phyloP scores from a whole-genome alignment of 768 basidiomycete species.

The Russula brevipes region DNA sequence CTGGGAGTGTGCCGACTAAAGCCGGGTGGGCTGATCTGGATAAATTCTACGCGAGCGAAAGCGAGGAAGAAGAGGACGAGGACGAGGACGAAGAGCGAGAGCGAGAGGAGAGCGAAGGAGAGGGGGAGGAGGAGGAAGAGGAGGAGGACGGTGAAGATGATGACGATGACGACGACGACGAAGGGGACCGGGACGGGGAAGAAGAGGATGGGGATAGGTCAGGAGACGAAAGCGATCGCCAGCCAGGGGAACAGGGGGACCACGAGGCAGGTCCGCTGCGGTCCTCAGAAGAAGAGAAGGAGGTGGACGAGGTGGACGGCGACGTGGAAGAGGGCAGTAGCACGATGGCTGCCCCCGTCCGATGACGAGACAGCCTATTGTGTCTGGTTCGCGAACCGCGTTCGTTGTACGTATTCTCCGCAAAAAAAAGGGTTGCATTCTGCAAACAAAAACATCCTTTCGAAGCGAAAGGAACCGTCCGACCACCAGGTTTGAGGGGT shows the following conservation, averaged over 20 bases:
- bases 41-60: conserved; percentile 53
- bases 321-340: conserved; percentile 4
- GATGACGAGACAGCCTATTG: background rate
- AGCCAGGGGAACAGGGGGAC: conserved; percentile 32
- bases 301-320: background rate
- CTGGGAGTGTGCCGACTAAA: conserved; percentile 36
- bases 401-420: background rate
- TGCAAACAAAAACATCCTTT: background rate
- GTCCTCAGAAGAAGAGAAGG: background rate
- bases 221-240: conserved; percentile 29
- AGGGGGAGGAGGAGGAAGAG: conserved; percentile 36
- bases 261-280: background rate
- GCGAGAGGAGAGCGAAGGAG: conserved; percentile 23
- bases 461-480: background rate
- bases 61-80: conserved; percentile 33
- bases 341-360: background rate
- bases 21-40: conserved; percentile 58
- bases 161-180: conserved; percentile 7
- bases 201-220: conserved; percentile 24
- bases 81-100: conserved; percentile 14
- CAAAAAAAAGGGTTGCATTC: background rate
- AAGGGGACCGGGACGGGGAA: conserved; percentile 13
- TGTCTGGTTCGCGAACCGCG: background rate
- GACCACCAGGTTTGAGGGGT: too few relatives aligned
- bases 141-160: conserved; percentile 30